Evolutionary conservation across 805 yeast species (phyloP).

Genomic region (Starmera pachycereana): DNA sequence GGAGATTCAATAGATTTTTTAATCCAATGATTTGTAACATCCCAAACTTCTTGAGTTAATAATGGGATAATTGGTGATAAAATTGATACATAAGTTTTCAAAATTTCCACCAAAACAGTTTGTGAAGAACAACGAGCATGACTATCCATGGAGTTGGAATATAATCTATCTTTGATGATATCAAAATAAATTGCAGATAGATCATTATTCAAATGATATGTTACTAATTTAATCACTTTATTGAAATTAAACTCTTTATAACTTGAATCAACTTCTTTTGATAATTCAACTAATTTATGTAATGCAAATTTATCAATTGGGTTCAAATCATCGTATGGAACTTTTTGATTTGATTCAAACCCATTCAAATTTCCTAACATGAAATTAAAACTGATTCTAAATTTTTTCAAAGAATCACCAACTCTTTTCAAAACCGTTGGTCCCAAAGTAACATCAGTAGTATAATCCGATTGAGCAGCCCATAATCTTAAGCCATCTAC

Average conservation of each 20-base stretch:
- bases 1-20: conserved; percentile 9
- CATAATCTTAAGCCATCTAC: conserved; percentile 86
- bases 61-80: conserved; percentile 79
- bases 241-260: conserved; percentile 59
- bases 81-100: conserved; percentile 52
- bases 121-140: conserved; percentile 46
- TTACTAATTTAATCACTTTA: conserved; percentile 54
- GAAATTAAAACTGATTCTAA: conserved; percentile 72
- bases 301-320: conserved; percentile 56
- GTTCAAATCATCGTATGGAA: conserved; percentile 30
- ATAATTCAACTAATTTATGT: conserved; percentile 39
- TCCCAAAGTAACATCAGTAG: conserved; percentile 70
- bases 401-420: conserved; percentile 69
- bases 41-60: conserved; percentile 85
- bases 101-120: conserved; percentile 51
- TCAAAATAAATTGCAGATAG: conserved; percentile 83
- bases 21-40: conserved; percentile 29
- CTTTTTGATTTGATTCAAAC: conserved; percentile 22
- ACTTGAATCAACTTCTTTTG: conserved; percentile 27
- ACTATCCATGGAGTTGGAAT: conserved; percentile 49
- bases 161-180: conserved; percentile 73
- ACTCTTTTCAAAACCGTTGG: conserved; percentile 64
- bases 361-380: conserved; percentile 66
- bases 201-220: conserved; percentile 62
- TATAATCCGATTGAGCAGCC: conserved; percentile 83